Evolutionary conservation across 2,329 filamentous ascomycete genomes (phyloP).

Genomic region (Cercospora zeae-maydis): DNA sequence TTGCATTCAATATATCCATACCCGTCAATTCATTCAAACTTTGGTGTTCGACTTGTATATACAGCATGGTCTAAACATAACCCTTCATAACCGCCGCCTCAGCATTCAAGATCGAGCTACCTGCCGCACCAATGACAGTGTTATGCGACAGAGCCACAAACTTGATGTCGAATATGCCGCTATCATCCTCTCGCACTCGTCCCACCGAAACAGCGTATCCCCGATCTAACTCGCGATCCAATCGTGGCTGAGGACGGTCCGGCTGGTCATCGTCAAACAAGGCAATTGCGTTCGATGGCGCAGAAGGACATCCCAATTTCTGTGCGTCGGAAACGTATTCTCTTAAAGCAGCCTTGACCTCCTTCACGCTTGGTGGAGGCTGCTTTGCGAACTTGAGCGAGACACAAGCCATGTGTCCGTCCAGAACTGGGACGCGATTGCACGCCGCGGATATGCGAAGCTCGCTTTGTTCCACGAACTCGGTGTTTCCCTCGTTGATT

Average conservation of each 20-base stretch:
- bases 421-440: conserved; percentile 90
- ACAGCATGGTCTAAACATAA: conserved; percentile 40
- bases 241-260: conserved; percentile 83
- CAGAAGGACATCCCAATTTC: conserved; percentile 79
- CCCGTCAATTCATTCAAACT: neutral
- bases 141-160: conserved; percentile 92
- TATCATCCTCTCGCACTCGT: conserved; percentile 77
- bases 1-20: neutral
- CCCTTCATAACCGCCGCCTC: conserved; percentile 90
- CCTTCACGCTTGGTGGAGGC: conserved; percentile 68
- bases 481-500: conserved; percentile 67
- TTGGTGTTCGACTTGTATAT: no score
- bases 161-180: conserved; percentile 88
- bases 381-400: conserved; percentile 76
- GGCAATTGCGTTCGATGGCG: conserved; percentile 74
- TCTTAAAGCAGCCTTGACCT: conserved; percentile 74
- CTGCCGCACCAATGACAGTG: conserved; percentile 92
- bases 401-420: conserved; percentile 94
- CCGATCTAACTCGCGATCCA: conserved; percentile 79
- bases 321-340: conserved; percentile 80
- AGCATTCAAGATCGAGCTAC: conserved; percentile 90
- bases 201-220: conserved; percentile 93
- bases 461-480: conserved; percentile 69
- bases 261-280: conserved; percentile 73
- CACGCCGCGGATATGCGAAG: conserved; percentile 82